Evolutionary conservation across 2,329 filamentous ascomycete genomes (phyloP), one percentile per base, ranked within the genome.

Genomic region (Cladophialophora exuberans): DNA sequence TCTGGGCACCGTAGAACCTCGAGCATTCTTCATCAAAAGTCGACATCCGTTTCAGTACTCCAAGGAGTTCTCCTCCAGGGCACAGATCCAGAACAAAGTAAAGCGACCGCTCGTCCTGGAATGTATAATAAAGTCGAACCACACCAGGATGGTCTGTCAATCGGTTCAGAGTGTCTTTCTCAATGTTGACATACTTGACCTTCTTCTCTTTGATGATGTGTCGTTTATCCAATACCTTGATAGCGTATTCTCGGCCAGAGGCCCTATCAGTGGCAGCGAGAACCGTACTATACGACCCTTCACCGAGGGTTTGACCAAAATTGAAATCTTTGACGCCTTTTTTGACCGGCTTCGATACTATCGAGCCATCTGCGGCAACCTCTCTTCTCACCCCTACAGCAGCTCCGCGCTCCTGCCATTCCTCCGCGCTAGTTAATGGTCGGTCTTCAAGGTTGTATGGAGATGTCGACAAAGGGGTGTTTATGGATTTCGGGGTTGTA

Each of bases 201-300:
- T 99, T 99, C 74, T 96, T 97, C 76, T 99, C 94, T 74, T 97
- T 99, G 79, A 99, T 99, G 68, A 99, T 99, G 72, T 99, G 94
- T 66, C 91, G 85, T 76, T 99, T 99, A 74, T 99, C 94, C 42
- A 99, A 83, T 13, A 99, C 93, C 72, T 99, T 99, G 75, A 99
- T 92, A 22, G 94, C 94, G 69, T 97, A 97, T 71, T 99, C 93
- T 67, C 96, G 96, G 54, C 95, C 77, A 1, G 90, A 96, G 72
- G 96, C 90, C 58, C 93, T 86, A 72, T 99, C 94, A 3, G 91
- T 96, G 31, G 92, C 94, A 48, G 94, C 84, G 61, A 94, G 85
- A 31, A 99, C 94, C 6, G 92, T 97, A 68, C 93, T 97, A 81
- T 99, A 99, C 4, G 94, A 99, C 22, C 94, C 94, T 73, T 99